Percentiles rank a stretch among this genome's conserved stretches.
Evolutionary conservation across 345 rosid species (phyloP).

Genomic region (Litchi chinensis): DNA sequence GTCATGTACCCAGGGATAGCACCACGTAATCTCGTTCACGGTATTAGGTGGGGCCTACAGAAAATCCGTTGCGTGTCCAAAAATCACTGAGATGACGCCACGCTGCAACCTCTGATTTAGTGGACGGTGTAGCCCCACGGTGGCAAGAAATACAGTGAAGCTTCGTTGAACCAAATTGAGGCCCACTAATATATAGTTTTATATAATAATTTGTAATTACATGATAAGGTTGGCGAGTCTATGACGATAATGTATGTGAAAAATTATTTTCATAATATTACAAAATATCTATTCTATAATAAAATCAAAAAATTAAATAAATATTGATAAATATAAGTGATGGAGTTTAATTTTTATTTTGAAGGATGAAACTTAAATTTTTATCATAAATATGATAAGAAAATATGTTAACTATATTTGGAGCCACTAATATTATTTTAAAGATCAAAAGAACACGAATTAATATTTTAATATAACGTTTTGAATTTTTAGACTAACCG

Average conservation of each 20-base stretch:
- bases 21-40: neutral
- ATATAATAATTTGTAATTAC: too few relatives aligned
- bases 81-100: neutral
- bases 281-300: too few relatives aligned
- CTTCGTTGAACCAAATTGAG: neutral
- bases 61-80: slow-evolving; percentile 12
- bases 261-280: too few relatives aligned
- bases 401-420: too few relatives aligned
- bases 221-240: too few relatives aligned
- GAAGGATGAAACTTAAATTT: too few relatives aligned
- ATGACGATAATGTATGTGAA: too few relatives aligned
- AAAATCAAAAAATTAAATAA: too few relatives aligned
- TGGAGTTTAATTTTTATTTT: too few relatives aligned
- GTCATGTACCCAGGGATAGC: neutral
- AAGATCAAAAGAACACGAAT: neutral
- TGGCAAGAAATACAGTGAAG: neutral
- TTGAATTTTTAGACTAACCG: slow-evolving; percentile 3
- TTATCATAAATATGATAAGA: too few relatives aligned
- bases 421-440: neutral
- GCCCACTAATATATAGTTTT: neutral
- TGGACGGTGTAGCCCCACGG: slow-evolving; percentile 8
- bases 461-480: neutral
- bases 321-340: too few relatives aligned
- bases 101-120: neutral
- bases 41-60: slow-evolving; percentile 6